Conservation (phyloP, 1,284 basidiomycete species). For the Boletus holoroseus region DNA sequence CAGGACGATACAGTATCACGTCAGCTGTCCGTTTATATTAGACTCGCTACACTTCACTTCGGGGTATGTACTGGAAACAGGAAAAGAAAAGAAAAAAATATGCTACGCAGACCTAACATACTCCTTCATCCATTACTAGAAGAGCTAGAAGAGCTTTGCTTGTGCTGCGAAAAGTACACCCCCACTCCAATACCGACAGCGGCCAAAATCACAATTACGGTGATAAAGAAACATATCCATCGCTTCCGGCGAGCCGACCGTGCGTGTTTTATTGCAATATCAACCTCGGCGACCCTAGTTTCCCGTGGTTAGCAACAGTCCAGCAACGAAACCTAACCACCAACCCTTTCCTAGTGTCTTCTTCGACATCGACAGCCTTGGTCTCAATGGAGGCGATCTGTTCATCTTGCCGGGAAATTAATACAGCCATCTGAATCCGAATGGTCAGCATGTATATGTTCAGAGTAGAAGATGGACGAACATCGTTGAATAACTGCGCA, state of each 20-base stretch:
- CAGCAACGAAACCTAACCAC: slow-evolving; percentile 23
- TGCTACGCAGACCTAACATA: not conserved
- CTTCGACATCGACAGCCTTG: slow-evolving; percentile 57
- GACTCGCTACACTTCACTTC: not conserved
- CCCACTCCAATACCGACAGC: slow-evolving; percentile 29
- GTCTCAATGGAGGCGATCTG: slow-evolving; percentile 61
- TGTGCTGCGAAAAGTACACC: slow-evolving; percentile 27
- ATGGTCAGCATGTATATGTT: slow-evolving; percentile 2
- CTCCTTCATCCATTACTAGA: not conserved
- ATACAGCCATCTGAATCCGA: slow-evolving; percentile 59
- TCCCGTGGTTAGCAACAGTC: not conserved
- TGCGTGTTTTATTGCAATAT: slow-evolving; percentile 66
- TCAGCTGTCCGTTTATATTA: slow-evolving; percentile 13
- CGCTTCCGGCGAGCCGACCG: slow-evolving; percentile 69
- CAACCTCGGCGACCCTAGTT: slow-evolving; percentile 58
- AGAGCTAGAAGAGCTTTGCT: not conserved
- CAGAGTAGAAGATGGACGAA: slow-evolving; percentile 21
- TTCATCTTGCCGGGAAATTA: slow-evolving; percentile 79
- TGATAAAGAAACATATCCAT: slow-evolving; percentile 65
- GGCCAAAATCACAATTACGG: slow-evolving; percentile 28
- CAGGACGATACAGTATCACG: slow-evolving; percentile 22
- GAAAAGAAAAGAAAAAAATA: not conserved
- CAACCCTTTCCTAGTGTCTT: slow-evolving; percentile 67
- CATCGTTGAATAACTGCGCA: slow-evolving; percentile 83
- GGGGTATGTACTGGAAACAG: slow-evolving; percentile 3